Evolutionary conservation across 129 eudicot species (phyloP).

Genomic region (Smallanthus sonchifolius): DNA sequence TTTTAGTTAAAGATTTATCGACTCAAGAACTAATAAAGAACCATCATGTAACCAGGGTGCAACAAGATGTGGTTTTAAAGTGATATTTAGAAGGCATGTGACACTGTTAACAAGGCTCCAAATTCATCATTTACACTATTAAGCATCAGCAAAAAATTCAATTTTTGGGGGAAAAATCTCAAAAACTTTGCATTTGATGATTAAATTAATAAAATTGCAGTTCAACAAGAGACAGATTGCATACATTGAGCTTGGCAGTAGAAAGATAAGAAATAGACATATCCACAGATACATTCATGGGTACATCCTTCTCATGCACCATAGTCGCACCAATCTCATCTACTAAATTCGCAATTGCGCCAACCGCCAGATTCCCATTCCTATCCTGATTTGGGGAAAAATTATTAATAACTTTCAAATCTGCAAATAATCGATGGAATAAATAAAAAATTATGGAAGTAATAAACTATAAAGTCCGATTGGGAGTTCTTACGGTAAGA

Average conservation of each 20-base stretch:
- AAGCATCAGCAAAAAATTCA: neutral
- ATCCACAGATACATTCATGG: slow-evolving; percentile 37
- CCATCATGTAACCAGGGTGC: too few species aligned
- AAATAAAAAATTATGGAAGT: neutral
- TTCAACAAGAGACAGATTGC: neutral
- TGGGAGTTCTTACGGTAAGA: slow-evolving; percentile 19
- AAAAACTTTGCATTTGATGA: neutral
- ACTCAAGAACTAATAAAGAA: too few species aligned
- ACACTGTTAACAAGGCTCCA: too few species aligned
- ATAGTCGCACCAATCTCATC: slow-evolving; percentile 34
- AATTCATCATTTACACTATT: neutral
- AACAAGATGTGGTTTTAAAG: too few species aligned
- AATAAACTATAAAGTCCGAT: neutral
- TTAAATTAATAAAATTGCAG: neutral
- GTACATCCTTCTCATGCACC: slow-evolving; percentile 32
- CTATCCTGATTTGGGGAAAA: slow-evolving; percentile 25
- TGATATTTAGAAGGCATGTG: too few species aligned
- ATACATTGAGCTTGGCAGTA: slow-evolving; percentile 29
- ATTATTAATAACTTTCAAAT: neutral
- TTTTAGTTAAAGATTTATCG: too few species aligned
- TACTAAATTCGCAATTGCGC: slow-evolving; percentile 35
- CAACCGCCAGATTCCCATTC: slow-evolving; percentile 41
- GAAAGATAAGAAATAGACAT: slow-evolving; percentile 38
- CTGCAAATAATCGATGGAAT: neutral
- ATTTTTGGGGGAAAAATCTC: neutral